Evolutionary conservation across 352 stramenopile species (phyloP).

Genomic region (Blastocystis sp.): DNA sequence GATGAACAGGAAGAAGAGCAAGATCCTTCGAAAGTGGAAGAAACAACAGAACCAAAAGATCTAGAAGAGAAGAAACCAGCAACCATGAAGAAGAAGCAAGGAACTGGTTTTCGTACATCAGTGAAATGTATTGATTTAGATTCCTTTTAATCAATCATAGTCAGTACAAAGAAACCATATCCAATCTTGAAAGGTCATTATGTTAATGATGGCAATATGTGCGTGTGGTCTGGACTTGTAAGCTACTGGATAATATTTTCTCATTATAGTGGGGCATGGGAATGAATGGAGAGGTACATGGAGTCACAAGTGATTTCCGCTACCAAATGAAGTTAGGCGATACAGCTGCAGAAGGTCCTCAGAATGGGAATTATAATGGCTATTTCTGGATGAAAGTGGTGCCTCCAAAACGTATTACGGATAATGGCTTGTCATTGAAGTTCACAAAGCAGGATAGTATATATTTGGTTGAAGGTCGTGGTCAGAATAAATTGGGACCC

Average conservation of each 20-base stretch:
- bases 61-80: not conserved
- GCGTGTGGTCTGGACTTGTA: conserved; percentile 24
- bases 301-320: conserved; percentile 54
- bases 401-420: conserved; percentile 9
- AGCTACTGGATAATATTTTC: not conserved
- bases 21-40: not conserved
- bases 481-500: conserved; percentile 35
- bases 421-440: conserved; percentile 34
- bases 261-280: conserved; percentile 59
- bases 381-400: conserved; percentile 58
- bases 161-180: conserved; percentile 15
- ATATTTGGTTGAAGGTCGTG: conserved; percentile 27
- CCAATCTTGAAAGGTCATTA: conserved; percentile 38
- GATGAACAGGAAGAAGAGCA: not conserved
- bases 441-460: conserved; percentile 7
- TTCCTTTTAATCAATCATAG: not conserved
- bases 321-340: conserved; percentile 47
- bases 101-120: not conserved
- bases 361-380: conserved; percentile 50
- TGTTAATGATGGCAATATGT: conserved; percentile 44
- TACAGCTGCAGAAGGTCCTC: not conserved
- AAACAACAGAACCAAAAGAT: not conserved
- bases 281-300: conserved; percentile 4
- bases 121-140: not conserved
- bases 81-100: not conserved